Evolutionary conservation across 768 basidiomycete species (phyloP), one percentile per base, ranked within the genome.

Genomic region (Vishniacozyma victoriae): DNA sequence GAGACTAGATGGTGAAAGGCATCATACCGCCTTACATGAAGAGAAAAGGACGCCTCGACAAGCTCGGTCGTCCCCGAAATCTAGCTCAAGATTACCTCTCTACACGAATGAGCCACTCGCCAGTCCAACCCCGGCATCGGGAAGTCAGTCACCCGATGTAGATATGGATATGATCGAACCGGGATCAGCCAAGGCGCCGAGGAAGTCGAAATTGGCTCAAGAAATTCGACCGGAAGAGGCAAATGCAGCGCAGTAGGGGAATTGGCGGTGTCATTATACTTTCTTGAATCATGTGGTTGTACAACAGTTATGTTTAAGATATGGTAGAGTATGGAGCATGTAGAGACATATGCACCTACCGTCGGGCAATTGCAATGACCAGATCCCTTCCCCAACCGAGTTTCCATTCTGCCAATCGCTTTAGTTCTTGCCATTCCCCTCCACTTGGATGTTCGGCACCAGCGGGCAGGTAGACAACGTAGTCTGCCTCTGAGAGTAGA

Each of bases 401-500:
- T 60, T 85, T 84, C 75, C 86, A 75, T 73, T 92, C 86, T 25
- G 90, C 64, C 61, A 95, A 66, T 59, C 91, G 75, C 60, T 79
- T 79, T 51, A 93, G 82, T 76, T 92, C 91, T 54, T 87, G 76
- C 91, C 90, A 95, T 22, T 83, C 83, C 15, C 70, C 69, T 22
- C 68, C 46, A 74, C 78, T 52, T 33, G 29, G n/a, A 9, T n/a
- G 29, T 53, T 51, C 16, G 47, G 35, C 11, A 33, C 58, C 40
- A 38, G 36, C 48, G 49, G 49, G 39, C 9, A 60, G 44, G 37
- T 87, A 81, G 68, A 89, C 84, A 36, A 91, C 82, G 74, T 90
- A 92, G 72, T 95, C 93, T 14, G 85, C 87, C 36, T 93, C 87
- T 5, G 84, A 86, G 31, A 96, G 75, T 53, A 97, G 77, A 15